phyloP scores from a whole-genome alignment of 805 yeast genomes.

The Saccharomycopsis oosterbeekiorum region DNA sequence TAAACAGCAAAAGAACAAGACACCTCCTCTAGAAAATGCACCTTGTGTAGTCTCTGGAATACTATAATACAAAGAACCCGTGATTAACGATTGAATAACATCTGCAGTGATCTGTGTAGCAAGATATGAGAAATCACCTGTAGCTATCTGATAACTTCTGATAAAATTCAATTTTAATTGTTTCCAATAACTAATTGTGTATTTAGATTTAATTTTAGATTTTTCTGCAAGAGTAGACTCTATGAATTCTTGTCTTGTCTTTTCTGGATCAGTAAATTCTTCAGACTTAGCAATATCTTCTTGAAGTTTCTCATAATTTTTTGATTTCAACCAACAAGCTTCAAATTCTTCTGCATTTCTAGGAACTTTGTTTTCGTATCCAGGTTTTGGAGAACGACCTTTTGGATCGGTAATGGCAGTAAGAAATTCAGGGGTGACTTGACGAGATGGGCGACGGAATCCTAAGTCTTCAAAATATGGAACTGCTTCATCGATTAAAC shows the following conservation, averaged over 20 bases:
- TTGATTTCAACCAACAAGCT: slow-evolving; percentile 45
- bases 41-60: slow-evolving; percentile 41
- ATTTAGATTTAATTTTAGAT: slow-evolving; percentile 30
- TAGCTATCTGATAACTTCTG: slow-evolving; percentile 45
- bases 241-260: slow-evolving; percentile 28
- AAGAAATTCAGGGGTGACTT: slow-evolving; percentile 61
- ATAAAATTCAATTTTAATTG: slow-evolving; percentile 41
- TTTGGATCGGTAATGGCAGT: slow-evolving; percentile 61
- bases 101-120: slow-evolving; percentile 38
- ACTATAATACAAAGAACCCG: slow-evolving; percentile 53
- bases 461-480: slow-evolving; percentile 57
- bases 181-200: slow-evolving; percentile 33
- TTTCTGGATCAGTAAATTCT: slow-evolving; percentile 22
- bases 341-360: slow-evolving; percentile 53
- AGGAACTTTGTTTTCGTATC: slow-evolving; percentile 46
- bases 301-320: slow-evolving; percentile 31
- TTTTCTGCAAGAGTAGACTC: slow-evolving; percentile 32
- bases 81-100: slow-evolving; percentile 46
- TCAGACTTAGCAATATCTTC: slow-evolving; percentile 37
- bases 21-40: slow-evolving; percentile 57
- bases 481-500: slow-evolving; percentile 46
- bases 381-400: slow-evolving; percentile 42
- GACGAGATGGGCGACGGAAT: slow-evolving; percentile 50
- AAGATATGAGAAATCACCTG: slow-evolving; percentile 47
- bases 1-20: slow-evolving; percentile 48